Evolutionary conservation across 2,329 filamentous ascomycete species (phyloP), one percentile per base, ranked within the genome.

Genomic region (Coniella vitis): DNA sequence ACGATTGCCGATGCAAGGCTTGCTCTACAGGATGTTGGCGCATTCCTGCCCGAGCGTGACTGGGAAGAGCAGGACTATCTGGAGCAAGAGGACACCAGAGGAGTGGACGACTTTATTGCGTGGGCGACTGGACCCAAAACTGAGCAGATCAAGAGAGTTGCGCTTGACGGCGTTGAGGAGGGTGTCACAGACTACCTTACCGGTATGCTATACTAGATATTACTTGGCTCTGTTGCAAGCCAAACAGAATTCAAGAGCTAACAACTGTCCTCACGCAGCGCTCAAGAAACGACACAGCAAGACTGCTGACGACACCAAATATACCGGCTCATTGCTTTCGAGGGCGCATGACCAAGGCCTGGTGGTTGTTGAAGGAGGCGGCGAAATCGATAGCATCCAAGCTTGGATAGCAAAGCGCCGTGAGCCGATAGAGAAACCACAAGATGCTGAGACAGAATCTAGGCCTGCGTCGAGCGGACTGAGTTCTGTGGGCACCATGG

Each of bases 251-350:
- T 38, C 9, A 25, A 14, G 10, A 12, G 22, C 37, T 39, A 31
- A 35, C 31, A 14, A 56, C 87, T 7, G 14, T 8, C 13, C 20
- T 14, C 16, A 4, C 19, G 13, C 29, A 47, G 86, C 83, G 4
- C 71, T 97, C 37, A 96, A 95, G 67, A 93, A 90, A 69, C 95
- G 94, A 62, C 87, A 95, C 65, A 90, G 84, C 69, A 94, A 93
- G 59, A 87, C 86, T 1, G 87, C 86, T 54, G 89, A 94, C 60
- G 90, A 95, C 61, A 84, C 84, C 9, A 84, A 91, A 60, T 95
- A 89, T 64, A 81, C 85, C 57, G 89, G 88, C 25, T 95, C 91
- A 0, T 78, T 93, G 0, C 73, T 97, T 10, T 91, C 91, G 4
- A 83, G 83, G 56, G 73, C 76, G 38, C 77, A 76, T 42, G 88